Evolutionary conservation across 352 stramenopile genomes (phyloP), one percentile per base, ranked within the genome.

Genomic region (Phytophthora niederhauseri): DNA sequence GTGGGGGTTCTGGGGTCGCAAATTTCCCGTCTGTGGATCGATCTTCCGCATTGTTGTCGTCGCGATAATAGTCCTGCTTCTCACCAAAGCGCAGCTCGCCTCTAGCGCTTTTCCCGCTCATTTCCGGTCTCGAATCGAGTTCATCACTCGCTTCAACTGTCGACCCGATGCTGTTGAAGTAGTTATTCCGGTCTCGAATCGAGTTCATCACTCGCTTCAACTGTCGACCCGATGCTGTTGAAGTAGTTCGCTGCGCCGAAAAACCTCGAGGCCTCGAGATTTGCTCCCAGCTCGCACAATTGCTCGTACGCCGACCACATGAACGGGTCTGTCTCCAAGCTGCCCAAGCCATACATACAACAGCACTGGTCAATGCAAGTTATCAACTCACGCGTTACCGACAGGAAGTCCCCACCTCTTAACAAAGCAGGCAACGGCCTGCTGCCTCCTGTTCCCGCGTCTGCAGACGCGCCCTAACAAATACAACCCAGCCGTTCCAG

Each of bases 291-390:
- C 61, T 98, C 89, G 56, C 94, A 98, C 4, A 99, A 81, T 36
- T 95, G 85, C 61, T 98, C 91, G 70, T 97, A 98, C 45, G 92
- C 92, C 11, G 81, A 87, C 94, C 94, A 99, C 66, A 99, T 73
- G 17, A 94, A 91, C 20, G 91, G 78, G 72, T 99, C 96, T 17
- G 97, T 63, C 67, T 98, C 75, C 57, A 99, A 81, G 64, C 90
- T 97, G 64, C 80, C 54, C 43, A 46, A 64, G 48, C 17, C 43
- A 54, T 8, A 49, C 68, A 45, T 5, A 63, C 6, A 77, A 41
- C 45, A 36, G 4, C 8, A 30, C 38, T 15, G 15, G 5, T 20
- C 19, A 63, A 59, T 54, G 6, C 36, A 28, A 55, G 14, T 52
- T 2, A 46, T 65, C n/a, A 72, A 31, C 20, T 26, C 14, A 28